Evolutionary conservation across 495 filamentous ascomycete species (phyloP).

Genomic region (Collariella sp.): DNA sequence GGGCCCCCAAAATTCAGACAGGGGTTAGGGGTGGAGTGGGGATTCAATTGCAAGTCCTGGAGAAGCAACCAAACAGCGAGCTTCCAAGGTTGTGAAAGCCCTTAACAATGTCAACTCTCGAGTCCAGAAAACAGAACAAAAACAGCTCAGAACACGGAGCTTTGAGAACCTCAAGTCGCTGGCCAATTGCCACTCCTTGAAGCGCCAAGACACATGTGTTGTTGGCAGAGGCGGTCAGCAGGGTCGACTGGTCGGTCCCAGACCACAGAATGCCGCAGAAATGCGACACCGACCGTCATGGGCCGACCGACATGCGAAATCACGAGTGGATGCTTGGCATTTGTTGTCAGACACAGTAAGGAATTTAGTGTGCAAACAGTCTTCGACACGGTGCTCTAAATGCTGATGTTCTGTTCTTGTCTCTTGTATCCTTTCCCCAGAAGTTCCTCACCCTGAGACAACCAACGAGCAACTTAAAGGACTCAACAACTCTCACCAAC

Average conservation of each 20-base stretch:
- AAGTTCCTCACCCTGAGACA: no score
- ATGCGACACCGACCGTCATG: no score
- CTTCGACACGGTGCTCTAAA: no score
- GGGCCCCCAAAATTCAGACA: neutral
- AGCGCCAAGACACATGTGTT: neutral
- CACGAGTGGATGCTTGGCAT: slow-evolving; percentile 1
- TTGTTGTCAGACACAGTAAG: no score
- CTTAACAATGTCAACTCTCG: neutral
- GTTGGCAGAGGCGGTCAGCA: slow-evolving; percentile 7
- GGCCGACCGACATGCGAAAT: neutral
- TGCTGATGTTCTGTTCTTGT: no score
- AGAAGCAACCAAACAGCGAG: neutral
- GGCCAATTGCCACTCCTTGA: neutral
- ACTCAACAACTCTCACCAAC: no score
- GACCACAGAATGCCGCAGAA: neutral
- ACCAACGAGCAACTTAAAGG: no score
- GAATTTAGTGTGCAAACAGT: no score
- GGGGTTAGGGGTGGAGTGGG: neutral
- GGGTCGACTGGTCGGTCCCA: neutral
- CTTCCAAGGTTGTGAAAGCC: neutral
- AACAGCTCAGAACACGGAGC: neutral
- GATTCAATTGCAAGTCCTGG: neutral
- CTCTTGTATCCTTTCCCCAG: no score
- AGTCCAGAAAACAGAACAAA: neutral
- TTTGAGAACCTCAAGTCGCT: neutral